Evolutionary conservation across 2,329 filamentous ascomycete genomes (phyloP).

Genomic region (Keithomyces neogunnii): DNA sequence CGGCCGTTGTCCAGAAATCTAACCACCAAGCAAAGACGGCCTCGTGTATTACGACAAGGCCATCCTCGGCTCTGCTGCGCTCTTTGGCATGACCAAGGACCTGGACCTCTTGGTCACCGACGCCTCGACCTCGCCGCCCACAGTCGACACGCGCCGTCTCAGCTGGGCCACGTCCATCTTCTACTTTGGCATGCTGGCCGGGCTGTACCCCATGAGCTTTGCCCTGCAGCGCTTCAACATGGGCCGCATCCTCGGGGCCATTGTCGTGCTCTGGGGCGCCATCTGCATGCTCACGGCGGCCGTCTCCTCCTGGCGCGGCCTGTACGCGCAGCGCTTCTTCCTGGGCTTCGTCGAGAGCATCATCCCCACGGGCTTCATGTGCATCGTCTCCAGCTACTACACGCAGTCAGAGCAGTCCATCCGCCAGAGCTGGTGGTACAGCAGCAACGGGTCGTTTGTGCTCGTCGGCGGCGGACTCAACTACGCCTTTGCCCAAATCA

Average conservation of each 20-base stretch:
- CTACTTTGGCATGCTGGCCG: conserved; percentile 72
- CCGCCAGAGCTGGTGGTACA: conserved; percentile 62
- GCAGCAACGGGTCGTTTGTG: conserved; percentile 48
- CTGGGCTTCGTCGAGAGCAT: conserved; percentile 54
- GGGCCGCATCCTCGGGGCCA: conserved; percentile 52
- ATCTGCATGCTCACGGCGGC: conserved; percentile 62
- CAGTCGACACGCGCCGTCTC: conserved; percentile 57
- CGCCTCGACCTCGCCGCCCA: conserved; percentile 35
- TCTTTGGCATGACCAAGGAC: conserved; percentile 70
- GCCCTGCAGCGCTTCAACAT: conserved; percentile 59
- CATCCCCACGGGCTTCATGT: conserved; percentile 60
- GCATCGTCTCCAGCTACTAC: conserved; percentile 53
- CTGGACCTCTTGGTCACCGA: conserved; percentile 48
- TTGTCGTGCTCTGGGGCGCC: conserved; percentile 58
- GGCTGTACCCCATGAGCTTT: conserved; percentile 66
- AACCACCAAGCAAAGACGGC: conserved; percentile 33
- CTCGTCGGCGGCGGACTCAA: conserved; percentile 56
- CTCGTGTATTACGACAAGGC: conserved; percentile 47
- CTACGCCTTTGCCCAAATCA: conserved; percentile 60
- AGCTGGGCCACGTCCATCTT: conserved; percentile 73
- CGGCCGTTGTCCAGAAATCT: neutral
- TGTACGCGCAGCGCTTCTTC: conserved; percentile 60
- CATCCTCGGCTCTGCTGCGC: conserved; percentile 62
- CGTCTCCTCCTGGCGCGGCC: conserved; percentile 52
- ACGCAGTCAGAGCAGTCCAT: conserved; percentile 57